phyloP scores from a whole-genome alignment of 1,139 yeast species.

The Nakaseomyces bracarensis region DNA sequence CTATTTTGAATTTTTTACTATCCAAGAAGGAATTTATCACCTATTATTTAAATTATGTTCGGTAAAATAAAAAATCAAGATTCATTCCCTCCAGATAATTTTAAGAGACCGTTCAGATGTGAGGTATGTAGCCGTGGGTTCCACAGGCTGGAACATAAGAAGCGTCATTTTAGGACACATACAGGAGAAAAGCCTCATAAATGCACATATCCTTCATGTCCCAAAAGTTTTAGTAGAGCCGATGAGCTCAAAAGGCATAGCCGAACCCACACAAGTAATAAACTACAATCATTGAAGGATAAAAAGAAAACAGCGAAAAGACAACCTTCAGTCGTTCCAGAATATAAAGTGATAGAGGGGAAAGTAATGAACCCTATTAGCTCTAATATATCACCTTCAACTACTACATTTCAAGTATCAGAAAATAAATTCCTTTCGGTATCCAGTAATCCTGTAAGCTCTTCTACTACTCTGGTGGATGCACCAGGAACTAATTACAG shows the following conservation, averaged over 20 bases:
- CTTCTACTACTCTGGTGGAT: not conserved
- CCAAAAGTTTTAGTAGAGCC: constrained; percentile 73
- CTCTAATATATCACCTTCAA: not conserved
- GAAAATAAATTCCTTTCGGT: not conserved
- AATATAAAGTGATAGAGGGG: not conserved
- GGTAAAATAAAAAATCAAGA: constrained; percentile 10
- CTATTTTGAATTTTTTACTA: not conserved
- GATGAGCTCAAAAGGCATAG: constrained; percentile 89
- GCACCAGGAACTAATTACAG: not conserved
- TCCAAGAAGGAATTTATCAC: too few relatives aligned
- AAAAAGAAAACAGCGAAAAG: not conserved
- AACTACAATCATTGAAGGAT: not conserved
- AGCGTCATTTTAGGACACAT: constrained; percentile 89
- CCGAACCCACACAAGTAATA: constrained; percentile 50
- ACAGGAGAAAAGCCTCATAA: constrained; percentile 94
- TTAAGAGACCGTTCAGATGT: constrained; percentile 66
- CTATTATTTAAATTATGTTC: too few relatives aligned
- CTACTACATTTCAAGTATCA: not conserved
- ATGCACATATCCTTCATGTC: constrained; percentile 81
- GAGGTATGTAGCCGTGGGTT: constrained; percentile 88
- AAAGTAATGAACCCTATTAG: constrained; percentile 1
- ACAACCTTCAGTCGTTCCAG: not conserved
- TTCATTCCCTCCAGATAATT: constrained; percentile 20
- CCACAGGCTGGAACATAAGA: constrained; percentile 87
- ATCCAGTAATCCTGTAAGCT: not conserved